These are phyloP conservation scores for Lentinus polychrous DNA, from an alignment of 1,284 basidiomycete genomes.

Conservation along the genomic window DNA sequence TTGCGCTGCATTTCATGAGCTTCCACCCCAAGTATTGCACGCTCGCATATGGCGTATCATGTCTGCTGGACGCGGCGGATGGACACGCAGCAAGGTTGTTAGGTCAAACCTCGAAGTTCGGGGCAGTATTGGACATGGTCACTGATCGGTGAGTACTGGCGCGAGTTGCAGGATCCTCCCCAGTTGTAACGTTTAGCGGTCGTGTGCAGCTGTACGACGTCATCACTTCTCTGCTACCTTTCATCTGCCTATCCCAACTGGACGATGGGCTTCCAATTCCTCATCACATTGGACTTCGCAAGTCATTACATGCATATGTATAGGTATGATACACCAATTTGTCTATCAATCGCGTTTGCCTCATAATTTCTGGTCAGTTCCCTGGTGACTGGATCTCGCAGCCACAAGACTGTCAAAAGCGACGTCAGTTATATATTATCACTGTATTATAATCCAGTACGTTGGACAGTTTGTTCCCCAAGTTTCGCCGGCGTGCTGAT, in stretches of 20 bases:
- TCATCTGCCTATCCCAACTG: conserved; percentile 81
- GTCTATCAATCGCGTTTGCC: not conserved
- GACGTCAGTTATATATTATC: conserved; percentile 90
- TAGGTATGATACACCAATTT: conserved; percentile 49
- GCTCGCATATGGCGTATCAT: conserved; percentile 86
- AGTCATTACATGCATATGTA: conserved; percentile 99
- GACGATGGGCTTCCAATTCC: conserved; percentile 86
- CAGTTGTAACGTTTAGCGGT: no score
- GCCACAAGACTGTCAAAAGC: conserved; percentile 88
- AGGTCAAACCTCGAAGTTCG: conserved; percentile 92
- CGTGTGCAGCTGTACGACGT: conserved; percentile 83
- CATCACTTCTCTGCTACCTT: conserved; percentile 92
- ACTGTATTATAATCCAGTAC: conserved; percentile 89
- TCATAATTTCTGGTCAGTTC: conserved; percentile 48
- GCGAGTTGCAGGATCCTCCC: no score
- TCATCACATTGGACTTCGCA: conserved; percentile 96
- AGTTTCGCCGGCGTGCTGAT: not conserved
- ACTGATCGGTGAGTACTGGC: conserved; percentile 78
- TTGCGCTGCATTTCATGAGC: conserved; percentile 92
- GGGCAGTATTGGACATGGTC: conserved; percentile 98
- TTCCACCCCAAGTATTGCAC: conserved; percentile 93
- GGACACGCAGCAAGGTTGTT: conserved; percentile 89
- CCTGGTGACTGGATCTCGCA: conserved; percentile 85
- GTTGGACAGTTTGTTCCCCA: conserved; percentile 22
- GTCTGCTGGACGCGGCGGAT: conserved; percentile 92